A percentile compares a stretch with the other conserved stretches of the same genome.
Evolutionary conservation across 2,329 filamentous ascomycete species (phyloP).

Genomic region (Diaporthe sp.): DNA sequence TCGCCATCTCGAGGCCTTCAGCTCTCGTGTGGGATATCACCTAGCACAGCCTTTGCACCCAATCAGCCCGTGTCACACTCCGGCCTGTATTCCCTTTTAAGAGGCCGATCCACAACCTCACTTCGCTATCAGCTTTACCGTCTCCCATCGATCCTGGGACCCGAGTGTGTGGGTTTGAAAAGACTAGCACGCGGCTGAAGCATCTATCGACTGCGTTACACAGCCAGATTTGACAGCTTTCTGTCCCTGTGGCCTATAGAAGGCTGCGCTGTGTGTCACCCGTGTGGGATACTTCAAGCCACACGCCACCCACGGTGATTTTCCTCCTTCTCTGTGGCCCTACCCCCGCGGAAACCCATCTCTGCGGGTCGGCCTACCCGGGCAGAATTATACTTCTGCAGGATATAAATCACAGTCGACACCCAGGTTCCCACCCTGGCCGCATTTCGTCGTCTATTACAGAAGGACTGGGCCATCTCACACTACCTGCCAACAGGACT

Average conservation of each 20-base stretch:
- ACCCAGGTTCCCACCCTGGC: conserved; percentile 15
- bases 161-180: conserved; percentile 27
- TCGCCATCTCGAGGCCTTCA: conserved; percentile 38
- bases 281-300: conserved; percentile 34
- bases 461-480: conserved; percentile 11
- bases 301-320: conserved; percentile 12
- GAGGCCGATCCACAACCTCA: conserved; percentile 33
- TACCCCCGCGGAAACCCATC: conserved; percentile 34
- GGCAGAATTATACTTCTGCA: background rate
- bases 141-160: conserved; percentile 29
- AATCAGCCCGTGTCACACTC: conserved; percentile 32
- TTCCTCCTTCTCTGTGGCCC: conserved; percentile 9
- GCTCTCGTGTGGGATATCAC: conserved; percentile 8
- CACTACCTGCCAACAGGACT: conserved; percentile 8
- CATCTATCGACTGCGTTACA: conserved; percentile 2
- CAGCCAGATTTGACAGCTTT: background rate
- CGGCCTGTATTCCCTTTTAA: conserved; percentile 24
- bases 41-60: conserved; percentile 10
- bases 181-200: conserved; percentile 34
- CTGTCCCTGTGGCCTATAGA: conserved; percentile 1
- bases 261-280: conserved; percentile 10
- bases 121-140: conserved; percentile 26
- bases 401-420: conserved; percentile 38
- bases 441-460: background rate
- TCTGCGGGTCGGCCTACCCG: background rate